Conservation (phyloP, 2,329 filamentous ascomycete genomes). For the Penicillium rolfsii region DNA sequence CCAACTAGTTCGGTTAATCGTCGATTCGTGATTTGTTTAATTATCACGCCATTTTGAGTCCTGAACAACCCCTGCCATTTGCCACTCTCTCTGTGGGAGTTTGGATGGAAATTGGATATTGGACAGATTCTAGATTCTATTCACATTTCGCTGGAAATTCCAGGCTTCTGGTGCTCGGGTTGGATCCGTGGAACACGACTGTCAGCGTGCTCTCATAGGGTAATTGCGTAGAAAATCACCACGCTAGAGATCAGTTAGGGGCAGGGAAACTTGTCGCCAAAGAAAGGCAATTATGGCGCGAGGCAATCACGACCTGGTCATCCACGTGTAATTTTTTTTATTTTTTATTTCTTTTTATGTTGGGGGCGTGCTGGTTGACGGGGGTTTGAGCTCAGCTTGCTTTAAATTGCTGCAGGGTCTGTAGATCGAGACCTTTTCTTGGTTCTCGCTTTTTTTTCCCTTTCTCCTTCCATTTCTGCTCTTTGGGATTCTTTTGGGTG, state of each 20-base stretch:
- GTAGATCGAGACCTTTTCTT: background rate
- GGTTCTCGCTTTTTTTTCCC: background rate
- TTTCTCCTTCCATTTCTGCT: background rate
- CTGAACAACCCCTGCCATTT: background rate
- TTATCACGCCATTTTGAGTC: conserved; percentile 21
- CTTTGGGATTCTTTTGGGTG: background rate
- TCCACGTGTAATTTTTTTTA: background rate
- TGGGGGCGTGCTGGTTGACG: background rate
- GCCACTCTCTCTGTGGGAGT: background rate
- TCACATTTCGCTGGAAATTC: background rate
- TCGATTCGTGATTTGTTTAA: conserved; percentile 22
- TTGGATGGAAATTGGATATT: background rate
- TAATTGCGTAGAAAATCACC: background rate
- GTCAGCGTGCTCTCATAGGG: background rate
- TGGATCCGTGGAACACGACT: background rate
- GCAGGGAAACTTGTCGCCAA: background rate
- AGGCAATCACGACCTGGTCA: background rate
- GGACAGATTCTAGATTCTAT: background rate
- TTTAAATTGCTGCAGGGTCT: conserved; percentile 1
- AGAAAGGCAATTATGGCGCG: background rate
- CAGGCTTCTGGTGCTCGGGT: background rate
- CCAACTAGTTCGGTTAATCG: background rate
- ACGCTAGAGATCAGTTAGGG: background rate
- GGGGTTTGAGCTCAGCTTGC: background rate
- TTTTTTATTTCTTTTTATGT: background rate